Evolutionary conservation across 2,329 filamentous ascomycete genomes (phyloP).

Genomic region (Fusarium tricinctum): DNA sequence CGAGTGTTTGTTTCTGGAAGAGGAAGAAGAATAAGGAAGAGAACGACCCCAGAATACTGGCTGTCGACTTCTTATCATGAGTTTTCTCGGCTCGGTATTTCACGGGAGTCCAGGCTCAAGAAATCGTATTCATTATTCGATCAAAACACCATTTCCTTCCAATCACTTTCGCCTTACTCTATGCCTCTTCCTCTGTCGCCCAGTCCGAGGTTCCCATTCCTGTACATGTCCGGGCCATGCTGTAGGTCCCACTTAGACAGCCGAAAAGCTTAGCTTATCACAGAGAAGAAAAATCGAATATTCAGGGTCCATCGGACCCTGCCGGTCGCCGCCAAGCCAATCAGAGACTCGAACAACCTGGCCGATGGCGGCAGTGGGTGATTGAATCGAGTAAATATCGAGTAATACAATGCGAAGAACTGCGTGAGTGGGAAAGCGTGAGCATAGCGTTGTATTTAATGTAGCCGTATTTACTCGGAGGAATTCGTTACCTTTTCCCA

Average conservation of each 20-base stretch:
- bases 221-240: slow-evolving; percentile 30
- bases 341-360: slow-evolving; percentile 31
- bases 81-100: slow-evolving; percentile 24
- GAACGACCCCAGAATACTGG: slow-evolving; percentile 17
- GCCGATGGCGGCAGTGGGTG: slow-evolving; percentile 45
- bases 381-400: slow-evolving; percentile 64
- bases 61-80: slow-evolving; percentile 33
- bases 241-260: slow-evolving; percentile 21
- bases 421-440: not conserved
- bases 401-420: slow-evolving; percentile 52
- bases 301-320: slow-evolving; percentile 46
- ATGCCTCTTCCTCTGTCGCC: not conserved
- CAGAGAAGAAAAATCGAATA: slow-evolving; percentile 6
- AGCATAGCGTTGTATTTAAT: not conserved
- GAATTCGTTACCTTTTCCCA: not conserved
- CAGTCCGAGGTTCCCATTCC: slow-evolving; percentile 3
- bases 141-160: slow-evolving; percentile 23
- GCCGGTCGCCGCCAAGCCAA: slow-evolving; percentile 46
- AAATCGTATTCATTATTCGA: slow-evolving; percentile 34
- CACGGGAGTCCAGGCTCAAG: slow-evolving; percentile 1
- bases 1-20: slow-evolving; percentile 32
- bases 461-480: slow-evolving; percentile 5
- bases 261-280: slow-evolving; percentile 36
- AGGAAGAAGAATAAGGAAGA: not conserved
- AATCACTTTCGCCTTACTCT: slow-evolving; percentile 17